Evolutionary conservation across 805 yeast species (phyloP), one percentile per base, ranked within the genome.

Genomic region (Pichia cabralensis): DNA sequence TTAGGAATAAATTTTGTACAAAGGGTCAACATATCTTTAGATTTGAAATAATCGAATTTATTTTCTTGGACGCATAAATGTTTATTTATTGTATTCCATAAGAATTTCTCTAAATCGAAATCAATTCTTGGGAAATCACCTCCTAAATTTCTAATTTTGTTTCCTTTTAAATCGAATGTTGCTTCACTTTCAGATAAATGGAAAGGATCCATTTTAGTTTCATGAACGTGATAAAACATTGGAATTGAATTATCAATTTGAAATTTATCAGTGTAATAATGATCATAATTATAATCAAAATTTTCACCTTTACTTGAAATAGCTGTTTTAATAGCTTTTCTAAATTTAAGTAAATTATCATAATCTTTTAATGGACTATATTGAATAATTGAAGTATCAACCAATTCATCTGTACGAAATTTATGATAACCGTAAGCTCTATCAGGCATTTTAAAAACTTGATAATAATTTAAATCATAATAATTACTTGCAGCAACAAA

Each of bases 401-500:
- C 47, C 36, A 51, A 52, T n/a, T 44, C 49, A 22, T 52, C 14
- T 2, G 50, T 48, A 10, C 40, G 50, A 15, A 48, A 52, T 23
- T 38, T 29, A 32, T 52, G 50, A 35, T 43, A 51, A 31, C 57
- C 57, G 29, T 44, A 51, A 10, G 49, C 21, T 29, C 44, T 50
- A 28, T 48, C 55, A 2, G 55, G 50, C 30, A 36, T 54, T 9
- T 62, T 58, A 34, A 61, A 59, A 2, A 65, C 60, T 52, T 74
- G 80, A 45, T 74, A 74, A 39, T 58, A 70, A 1, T 66, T 62
- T 29, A 65, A 50, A 3, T 56, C 54, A 25, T 67, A 54, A 8
- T 64, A 64, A 27, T 64, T 63, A 6, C 84, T 77, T 2, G 85
- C 80, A 0, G 83, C 78, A 32, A 74, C 61, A 32, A 77, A 70